Conservation (phyloP, 1,284 basidiomycete species). For the Heterobasidion occidentale region DNA sequence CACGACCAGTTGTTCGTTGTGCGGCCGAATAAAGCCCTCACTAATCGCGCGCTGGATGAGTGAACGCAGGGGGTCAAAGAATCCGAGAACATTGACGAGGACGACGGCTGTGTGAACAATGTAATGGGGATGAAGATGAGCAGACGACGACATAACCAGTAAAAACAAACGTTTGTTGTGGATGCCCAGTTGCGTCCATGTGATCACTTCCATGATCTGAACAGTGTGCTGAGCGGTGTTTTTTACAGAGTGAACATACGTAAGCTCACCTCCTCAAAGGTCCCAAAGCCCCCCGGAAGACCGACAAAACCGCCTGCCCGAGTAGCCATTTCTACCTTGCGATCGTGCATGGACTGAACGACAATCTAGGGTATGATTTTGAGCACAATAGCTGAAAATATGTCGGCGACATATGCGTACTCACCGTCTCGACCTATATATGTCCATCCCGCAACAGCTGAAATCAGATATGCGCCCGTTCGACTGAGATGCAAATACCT, state of each 20-base stretch:
- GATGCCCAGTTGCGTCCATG: slow-evolving; percentile 89
- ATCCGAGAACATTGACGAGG: slow-evolving; percentile 75
- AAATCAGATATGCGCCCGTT: neutral
- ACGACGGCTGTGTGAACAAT: slow-evolving; percentile 51
- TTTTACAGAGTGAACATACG: neutral
- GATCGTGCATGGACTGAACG: slow-evolving; percentile 86
- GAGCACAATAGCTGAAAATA: no score
- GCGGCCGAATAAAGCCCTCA: slow-evolving; percentile 68
- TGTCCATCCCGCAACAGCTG: neutral
- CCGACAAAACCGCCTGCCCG: slow-evolving; percentile 75
- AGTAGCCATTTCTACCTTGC: slow-evolving; percentile 84
- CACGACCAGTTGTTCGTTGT: slow-evolving; percentile 51
- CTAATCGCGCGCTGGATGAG: slow-evolving; percentile 61
- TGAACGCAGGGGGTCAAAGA: slow-evolving; percentile 72
- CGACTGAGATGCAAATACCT: slow-evolving; percentile 23
- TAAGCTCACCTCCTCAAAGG: slow-evolving; percentile 76
- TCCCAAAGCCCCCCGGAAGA: slow-evolving; percentile 88
- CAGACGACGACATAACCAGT: slow-evolving; percentile 4
- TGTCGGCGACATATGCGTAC: slow-evolving; percentile 10
- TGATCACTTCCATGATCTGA: slow-evolving; percentile 81
- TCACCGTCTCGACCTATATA: slow-evolving; percentile 43
- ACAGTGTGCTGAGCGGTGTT: neutral
- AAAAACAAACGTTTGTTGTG: slow-evolving; percentile 68
- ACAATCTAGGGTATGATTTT: slow-evolving; percentile 38
- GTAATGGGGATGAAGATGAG: neutral